These are phyloP conservation scores for Hamamelis virginiana DNA, from an alignment of 164 flowering plant genomes.

Conservation along the genomic window DNA sequence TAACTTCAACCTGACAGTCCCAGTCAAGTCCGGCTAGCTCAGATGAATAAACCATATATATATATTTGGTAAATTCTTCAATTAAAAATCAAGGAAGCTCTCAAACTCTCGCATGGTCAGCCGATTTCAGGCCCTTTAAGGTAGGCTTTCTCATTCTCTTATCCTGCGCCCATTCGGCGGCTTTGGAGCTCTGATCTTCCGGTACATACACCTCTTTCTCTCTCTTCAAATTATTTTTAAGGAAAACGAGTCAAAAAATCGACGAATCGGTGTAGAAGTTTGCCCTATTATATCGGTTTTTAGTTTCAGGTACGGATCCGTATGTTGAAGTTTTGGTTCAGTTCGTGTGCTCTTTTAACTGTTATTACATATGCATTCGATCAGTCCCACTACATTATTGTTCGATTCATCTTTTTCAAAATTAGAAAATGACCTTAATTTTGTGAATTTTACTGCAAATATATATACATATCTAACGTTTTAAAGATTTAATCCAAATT, in stretches of 20 bases:
- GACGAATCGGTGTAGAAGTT: not conserved
- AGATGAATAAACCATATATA: too few relatives aligned
- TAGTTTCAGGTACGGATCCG: not conserved
- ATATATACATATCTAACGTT: too few relatives aligned
- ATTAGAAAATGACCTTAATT: too few relatives aligned
- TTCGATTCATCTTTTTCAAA: too few relatives aligned
- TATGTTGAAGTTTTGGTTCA: not conserved
- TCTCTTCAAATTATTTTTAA: not conserved
- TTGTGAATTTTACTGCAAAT: too few relatives aligned
- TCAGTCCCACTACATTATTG: too few relatives aligned
- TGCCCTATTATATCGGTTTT: not conserved
- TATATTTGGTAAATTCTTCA: too few relatives aligned
- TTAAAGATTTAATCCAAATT: not conserved
- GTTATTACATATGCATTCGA: too few relatives aligned
- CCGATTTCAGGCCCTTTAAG: not conserved
- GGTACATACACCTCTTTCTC: not conserved
- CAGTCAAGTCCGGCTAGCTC: too few relatives aligned
- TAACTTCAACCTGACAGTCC: too few relatives aligned
- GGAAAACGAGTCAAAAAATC: not conserved
- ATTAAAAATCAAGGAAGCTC: not conserved
- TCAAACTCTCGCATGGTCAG: too few relatives aligned
- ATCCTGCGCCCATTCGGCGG: slow-evolving; percentile 13
- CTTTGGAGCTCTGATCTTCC: slow-evolving; percentile 10
- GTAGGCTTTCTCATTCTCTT: slow-evolving; percentile 5
- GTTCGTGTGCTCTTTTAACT: not conserved